phyloP scores from a whole-genome alignment of 257 asterid genomes.

The Rehmannia glutinosa region DNA sequence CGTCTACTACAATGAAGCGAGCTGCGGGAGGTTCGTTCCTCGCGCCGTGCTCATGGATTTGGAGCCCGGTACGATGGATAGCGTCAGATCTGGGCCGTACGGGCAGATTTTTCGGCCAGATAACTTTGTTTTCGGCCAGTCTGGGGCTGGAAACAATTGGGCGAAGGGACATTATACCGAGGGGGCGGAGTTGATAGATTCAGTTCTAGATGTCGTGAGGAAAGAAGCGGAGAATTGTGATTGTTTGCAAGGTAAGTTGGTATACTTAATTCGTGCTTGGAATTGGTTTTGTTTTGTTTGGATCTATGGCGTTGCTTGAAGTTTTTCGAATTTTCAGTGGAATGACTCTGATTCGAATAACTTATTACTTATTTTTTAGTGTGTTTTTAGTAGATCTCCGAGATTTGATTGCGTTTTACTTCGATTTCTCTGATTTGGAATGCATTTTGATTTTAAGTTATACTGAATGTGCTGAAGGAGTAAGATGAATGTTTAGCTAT shows the following conservation, averaged over 20 bases:
- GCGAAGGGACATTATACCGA: slow-evolving; percentile 42
- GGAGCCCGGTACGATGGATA: slow-evolving; percentile 51
- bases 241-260: slow-evolving; percentile 35
- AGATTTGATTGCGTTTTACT: neutral
- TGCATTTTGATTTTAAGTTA: neutral
- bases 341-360: neutral
- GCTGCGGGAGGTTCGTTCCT: slow-evolving; percentile 46
- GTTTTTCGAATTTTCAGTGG: neutral
- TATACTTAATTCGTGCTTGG: neutral
- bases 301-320: neutral
- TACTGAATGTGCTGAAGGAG: neutral
- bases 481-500: neutral
- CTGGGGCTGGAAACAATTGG: slow-evolving; percentile 46
- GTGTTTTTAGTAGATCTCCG: neutral
- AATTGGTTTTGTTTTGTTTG: neutral
- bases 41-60: slow-evolving; percentile 48
- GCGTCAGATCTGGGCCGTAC: slow-evolving; percentile 43
- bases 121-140: slow-evolving; percentile 44
- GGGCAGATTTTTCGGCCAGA: slow-evolving; percentile 48
- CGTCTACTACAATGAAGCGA: slow-evolving; percentile 46
- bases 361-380: neutral
- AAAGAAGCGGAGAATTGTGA: slow-evolving; percentile 47
- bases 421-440: neutral
- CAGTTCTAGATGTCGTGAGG: slow-evolving; percentile 44
- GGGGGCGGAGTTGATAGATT: slow-evolving; percentile 41